Evolutionary conservation across 2,329 filamentous ascomycete species (phyloP).

Genomic region (Alternaria solani): DNA sequence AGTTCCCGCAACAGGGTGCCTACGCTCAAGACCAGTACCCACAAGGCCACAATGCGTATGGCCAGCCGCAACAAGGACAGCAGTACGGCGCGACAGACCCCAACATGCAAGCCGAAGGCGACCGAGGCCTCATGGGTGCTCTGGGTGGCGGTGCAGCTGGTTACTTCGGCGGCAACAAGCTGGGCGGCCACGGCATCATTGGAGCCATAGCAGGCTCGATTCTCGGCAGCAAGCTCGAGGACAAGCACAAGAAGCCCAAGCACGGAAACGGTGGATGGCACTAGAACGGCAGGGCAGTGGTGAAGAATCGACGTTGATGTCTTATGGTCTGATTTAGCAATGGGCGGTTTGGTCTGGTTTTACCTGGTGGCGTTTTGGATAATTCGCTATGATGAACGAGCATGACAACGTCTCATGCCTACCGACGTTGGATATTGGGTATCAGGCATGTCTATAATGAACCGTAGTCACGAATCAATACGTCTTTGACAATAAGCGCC

Average conservation of each 20-base stretch:
- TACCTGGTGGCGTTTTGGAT: conserved; percentile 7
- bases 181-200: conserved; percentile 63
- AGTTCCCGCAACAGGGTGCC: conserved; percentile 54
- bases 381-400: neutral
- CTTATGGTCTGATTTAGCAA: neutral
- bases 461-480: conserved; percentile 4
- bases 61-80: conserved; percentile 41
- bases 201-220: conserved; percentile 67
- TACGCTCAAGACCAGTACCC: conserved; percentile 51
- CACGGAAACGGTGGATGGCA: conserved; percentile 21
- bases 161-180: conserved; percentile 63
- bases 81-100: conserved; percentile 56
- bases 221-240: conserved; percentile 63
- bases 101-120: conserved; percentile 59
- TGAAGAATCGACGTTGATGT: neutral
- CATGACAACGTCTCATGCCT: neutral
- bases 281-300: conserved; percentile 5
- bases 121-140: conserved; percentile 66
- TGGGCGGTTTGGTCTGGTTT: neutral
- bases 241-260: conserved; percentile 59
- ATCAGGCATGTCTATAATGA: conserved; percentile 6
- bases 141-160: conserved; percentile 66
- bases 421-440: neutral
- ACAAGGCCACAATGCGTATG: conserved; percentile 44
- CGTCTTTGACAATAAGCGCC: neutral